phyloP scores from a whole-genome alignment of 2,329 filamentous ascomycete genomes.

The Phoma sp. region DNA sequence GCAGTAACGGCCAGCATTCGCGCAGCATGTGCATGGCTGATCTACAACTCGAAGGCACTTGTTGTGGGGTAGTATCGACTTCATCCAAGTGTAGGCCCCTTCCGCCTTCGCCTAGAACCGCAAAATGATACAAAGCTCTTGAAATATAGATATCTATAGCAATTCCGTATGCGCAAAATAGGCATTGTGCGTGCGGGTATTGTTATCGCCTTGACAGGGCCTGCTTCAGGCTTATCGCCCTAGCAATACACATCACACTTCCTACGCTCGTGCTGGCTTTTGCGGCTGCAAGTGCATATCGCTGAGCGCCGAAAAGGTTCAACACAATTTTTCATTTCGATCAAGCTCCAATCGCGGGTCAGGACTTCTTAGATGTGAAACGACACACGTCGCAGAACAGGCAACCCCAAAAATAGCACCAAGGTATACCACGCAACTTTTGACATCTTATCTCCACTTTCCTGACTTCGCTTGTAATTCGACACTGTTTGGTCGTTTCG shows the following conservation, averaged over 20 bases:
- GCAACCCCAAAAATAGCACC: conserved; percentile 16
- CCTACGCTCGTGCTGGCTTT: conserved; percentile 5
- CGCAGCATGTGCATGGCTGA: neutral
- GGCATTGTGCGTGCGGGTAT: neutral
- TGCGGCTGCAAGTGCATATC: conserved; percentile 2
- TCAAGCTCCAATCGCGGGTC: conserved; percentile 12
- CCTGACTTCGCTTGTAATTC: conserved; percentile 11
- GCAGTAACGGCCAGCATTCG: neutral
- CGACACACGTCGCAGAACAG: conserved; percentile 18
- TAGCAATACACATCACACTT: conserved; percentile 1
- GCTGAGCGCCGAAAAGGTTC: neutral
- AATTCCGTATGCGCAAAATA: neutral
- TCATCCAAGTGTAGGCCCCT: neutral
- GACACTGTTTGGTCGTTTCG: conserved; percentile 8
- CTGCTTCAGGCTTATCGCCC: neutral
- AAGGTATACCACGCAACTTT: conserved; percentile 24
- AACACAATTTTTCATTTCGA: conserved; percentile 1
- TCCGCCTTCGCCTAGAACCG: neutral
- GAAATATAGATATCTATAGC: neutral
- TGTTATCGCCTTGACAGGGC: conserved; percentile 2
- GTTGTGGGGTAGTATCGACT: neutral
- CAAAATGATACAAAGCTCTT: neutral
- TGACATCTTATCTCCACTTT: conserved; percentile 15
- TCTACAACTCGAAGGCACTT: neutral
- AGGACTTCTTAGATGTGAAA: conserved; percentile 3